These are phyloP conservation scores for Podospora didyma DNA, from an alignment of 495 filamentous ascomycete species.

Conservation along the genomic window DNA sequence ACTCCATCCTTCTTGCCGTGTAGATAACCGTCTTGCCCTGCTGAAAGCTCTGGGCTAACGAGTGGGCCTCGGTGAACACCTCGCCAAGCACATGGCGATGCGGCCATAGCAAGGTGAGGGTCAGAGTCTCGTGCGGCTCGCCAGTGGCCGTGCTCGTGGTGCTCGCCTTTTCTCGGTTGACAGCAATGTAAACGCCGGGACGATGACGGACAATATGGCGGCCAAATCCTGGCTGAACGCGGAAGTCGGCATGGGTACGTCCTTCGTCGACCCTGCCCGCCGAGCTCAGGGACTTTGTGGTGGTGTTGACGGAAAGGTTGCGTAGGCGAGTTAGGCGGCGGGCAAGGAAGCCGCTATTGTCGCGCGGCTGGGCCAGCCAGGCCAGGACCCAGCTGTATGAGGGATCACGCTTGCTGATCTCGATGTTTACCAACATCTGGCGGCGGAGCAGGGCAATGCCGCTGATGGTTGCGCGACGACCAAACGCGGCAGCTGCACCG, in stretches of 20 bases:
- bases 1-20: conserved; percentile 72
- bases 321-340: conserved; percentile 46
- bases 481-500: conserved; percentile 70
- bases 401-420: conserved; percentile 88
- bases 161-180: conserved; percentile 77
- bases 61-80: conserved; percentile 80
- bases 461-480: conserved; percentile 66
- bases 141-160: conserved; percentile 69
- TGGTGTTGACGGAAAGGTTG: conserved; percentile 44
- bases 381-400: conserved; percentile 91
- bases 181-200: conserved; percentile 73
- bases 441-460: conserved; percentile 68
- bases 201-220: conserved; percentile 81
- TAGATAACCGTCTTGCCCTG: conserved; percentile 96
- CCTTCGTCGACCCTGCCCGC: conserved; percentile 60
- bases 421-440: conserved; percentile 88
- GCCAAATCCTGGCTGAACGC: conserved; percentile 86
- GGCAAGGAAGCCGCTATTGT: conserved; percentile 40
- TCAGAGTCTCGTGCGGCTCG: conserved; percentile 90
- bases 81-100: conserved; percentile 82
- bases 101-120: conserved; percentile 83
- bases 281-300: conserved; percentile 57
- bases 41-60: conserved; percentile 65
- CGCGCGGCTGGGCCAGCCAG: conserved; percentile 86
- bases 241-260: conserved; percentile 71